Conservation (phyloP, 2,329 filamentous ascomycete genomes). For the Penicillium sp. region DNA sequence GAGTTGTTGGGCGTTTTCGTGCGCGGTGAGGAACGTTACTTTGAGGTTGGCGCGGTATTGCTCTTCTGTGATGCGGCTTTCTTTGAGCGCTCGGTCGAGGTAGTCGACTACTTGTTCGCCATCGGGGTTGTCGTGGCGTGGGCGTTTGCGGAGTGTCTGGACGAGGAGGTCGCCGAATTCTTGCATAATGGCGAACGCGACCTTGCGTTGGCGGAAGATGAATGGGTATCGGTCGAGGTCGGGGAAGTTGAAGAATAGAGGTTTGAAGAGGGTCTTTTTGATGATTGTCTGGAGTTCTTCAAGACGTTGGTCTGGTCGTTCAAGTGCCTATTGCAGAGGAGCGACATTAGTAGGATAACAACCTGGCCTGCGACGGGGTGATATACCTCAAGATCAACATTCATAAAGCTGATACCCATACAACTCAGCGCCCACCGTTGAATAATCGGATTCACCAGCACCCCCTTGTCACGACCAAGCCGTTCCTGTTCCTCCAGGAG, state of each 20-base stretch:
- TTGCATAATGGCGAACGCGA: constrained; percentile 27
- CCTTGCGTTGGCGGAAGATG: constrained; percentile 24
- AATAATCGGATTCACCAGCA: constrained; percentile 26
- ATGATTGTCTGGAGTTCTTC: constrained; percentile 30
- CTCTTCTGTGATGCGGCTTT: constrained; percentile 35
- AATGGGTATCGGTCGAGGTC: constrained; percentile 28
- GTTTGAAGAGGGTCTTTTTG: constrained; percentile 30
- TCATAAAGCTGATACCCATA: constrained; percentile 30
- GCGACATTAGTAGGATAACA: constrained; percentile 1
- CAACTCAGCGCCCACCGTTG: constrained; percentile 33
- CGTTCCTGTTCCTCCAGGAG: constrained; percentile 25
- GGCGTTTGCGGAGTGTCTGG: constrained; percentile 12
- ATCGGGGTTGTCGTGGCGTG: background rate
- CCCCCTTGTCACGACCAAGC: constrained; percentile 2
- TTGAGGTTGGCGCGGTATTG: constrained; percentile 47
- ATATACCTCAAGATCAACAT: constrained; percentile 29
- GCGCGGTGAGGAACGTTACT: constrained; percentile 45
- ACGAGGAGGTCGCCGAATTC: constrained; percentile 28
- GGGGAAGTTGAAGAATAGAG: constrained; percentile 31
- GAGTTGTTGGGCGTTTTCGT: constrained; percentile 47
- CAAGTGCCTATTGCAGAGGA: constrained; percentile 18
- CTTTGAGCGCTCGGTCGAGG: constrained; percentile 24
- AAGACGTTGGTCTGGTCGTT: constrained; percentile 25
- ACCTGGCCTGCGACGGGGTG: background rate
- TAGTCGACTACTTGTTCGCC: constrained; percentile 26